phyloP scores from a whole-genome alignment of 2,329 filamentous ascomycete species.

The Scedosporium boydii region DNA sequence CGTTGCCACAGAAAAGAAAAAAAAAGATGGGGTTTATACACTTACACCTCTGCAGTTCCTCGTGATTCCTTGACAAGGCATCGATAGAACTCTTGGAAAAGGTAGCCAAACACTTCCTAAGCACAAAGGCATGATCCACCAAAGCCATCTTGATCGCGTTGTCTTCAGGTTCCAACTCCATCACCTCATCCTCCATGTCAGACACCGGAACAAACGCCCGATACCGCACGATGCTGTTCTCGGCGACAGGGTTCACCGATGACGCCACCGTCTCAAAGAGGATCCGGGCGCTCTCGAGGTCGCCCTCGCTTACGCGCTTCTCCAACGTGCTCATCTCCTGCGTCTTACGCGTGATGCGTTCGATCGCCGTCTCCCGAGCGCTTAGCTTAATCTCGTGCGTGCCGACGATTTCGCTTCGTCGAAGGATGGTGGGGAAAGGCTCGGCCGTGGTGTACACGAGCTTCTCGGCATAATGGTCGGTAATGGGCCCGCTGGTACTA shows the following conservation, averaged over 20 bases:
- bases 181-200: constrained; percentile 31
- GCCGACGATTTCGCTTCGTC: constrained; percentile 74
- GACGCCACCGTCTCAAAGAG: constrained; percentile 69
- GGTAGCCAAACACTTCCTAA: constrained; percentile 69
- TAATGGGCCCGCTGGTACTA: constrained; percentile 56
- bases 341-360: constrained; percentile 84
- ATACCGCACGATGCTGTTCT: constrained; percentile 72
- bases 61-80: constrained; percentile 43
- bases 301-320: constrained; percentile 62
- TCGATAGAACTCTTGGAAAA: constrained; percentile 56
- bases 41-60: constrained; percentile 58
- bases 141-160: constrained; percentile 76
- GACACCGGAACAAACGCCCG: constrained; percentile 58
- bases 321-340: constrained; percentile 72
- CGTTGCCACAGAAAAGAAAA: not conserved
- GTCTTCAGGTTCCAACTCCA: constrained; percentile 51
- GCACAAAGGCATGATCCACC: constrained; percentile 78
- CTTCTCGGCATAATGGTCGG: constrained; percentile 75
- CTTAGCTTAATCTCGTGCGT: constrained; percentile 57
- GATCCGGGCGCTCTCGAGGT: constrained; percentile 57
- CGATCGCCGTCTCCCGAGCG: constrained; percentile 78
- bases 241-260: constrained; percentile 63
- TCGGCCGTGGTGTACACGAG: constrained; percentile 75
- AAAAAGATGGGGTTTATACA: constrained; percentile 15
- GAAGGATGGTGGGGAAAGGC: constrained; percentile 81